Base-by-base conservation (phyloP, 2,329 filamentous ascomycete species). In the Elsinoe perseae region DNA sequence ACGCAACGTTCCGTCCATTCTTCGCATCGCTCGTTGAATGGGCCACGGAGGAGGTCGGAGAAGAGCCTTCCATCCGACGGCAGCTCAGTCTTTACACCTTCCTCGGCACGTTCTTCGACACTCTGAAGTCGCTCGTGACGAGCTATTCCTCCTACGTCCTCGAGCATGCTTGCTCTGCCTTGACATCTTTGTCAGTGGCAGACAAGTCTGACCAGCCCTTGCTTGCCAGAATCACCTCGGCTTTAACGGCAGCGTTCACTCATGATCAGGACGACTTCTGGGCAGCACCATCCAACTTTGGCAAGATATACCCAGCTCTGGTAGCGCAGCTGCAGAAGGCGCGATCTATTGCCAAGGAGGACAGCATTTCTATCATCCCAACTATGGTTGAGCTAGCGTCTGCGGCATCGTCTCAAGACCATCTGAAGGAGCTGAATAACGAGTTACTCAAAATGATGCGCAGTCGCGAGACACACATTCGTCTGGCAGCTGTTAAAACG, bases 221-320 rank as follows among this genome's bases (percentile, higher is more conserved):
- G 3, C 88, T 88, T 80, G 74, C 77, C 38, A 80, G 81, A 16
- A 81, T 89, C 2, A 79, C 97, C 52, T 75, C 77, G 54, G 87
- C 89, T 18, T 77, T 97, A 44, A 75, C 79, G 25, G 85, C 83
- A 63, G 86, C 83, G 63, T 95, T 97, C 66, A 80, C 86, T 70
- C 83, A 95, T 68, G 93, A 97, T 67, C 87, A 95, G 72, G 90
- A 95, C 68, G 79, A 90, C 70, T 97, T 95, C 75, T 97, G 91
- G 91, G 90, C 95, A 77, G 83, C 87, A 0, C 92, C 93, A 0
- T 80, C 87, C 0, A 91, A 96, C 73, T 95, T 96, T 66, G 77
- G 78, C 57, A 81, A 81, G 25, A 83, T 96, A 36, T 81, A 83
- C 12, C 76, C 78, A 0, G 82, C 86, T 2, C 77, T 97, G 27